phyloP scores from a whole-genome alignment of 2,329 filamentous ascomycete genomes.

The Leptographium flavum region DNA sequence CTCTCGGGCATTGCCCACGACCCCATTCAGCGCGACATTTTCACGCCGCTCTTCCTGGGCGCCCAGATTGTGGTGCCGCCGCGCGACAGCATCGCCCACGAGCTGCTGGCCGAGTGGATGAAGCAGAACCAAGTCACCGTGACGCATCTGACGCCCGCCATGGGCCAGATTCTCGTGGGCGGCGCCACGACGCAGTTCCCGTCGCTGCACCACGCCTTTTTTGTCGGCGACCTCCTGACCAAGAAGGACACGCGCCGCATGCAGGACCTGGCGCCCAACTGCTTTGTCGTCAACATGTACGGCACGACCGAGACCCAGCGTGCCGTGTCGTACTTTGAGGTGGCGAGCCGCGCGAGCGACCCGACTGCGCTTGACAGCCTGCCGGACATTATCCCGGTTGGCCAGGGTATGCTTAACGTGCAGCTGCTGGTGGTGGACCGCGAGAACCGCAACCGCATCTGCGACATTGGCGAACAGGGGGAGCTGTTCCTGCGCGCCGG shows the following conservation, averaged over 20 bases:
- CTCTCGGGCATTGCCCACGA: slow-evolving; percentile 75
- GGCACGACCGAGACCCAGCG: slow-evolving; percentile 77
- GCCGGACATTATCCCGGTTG: slow-evolving; percentile 64
- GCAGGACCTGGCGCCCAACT: slow-evolving; percentile 62
- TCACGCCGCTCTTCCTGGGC: slow-evolving; percentile 79
- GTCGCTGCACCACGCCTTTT: slow-evolving; percentile 66
- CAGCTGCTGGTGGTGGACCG: slow-evolving; percentile 75
- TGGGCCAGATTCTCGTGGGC: slow-evolving; percentile 90
- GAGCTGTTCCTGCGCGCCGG: slow-evolving; percentile 74
- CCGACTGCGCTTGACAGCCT: slow-evolving; percentile 32
- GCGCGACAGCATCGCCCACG: slow-evolving; percentile 73
- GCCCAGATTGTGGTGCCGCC: slow-evolving; percentile 66
- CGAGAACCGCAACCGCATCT: slow-evolving; percentile 50
- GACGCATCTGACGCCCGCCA: slow-evolving; percentile 84
- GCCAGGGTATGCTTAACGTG: slow-evolving; percentile 76
- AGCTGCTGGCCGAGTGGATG: slow-evolving; percentile 83
- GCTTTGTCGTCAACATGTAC: slow-evolving; percentile 71
- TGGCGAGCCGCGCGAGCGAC: slow-evolving; percentile 51
- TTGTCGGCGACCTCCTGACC: slow-evolving; percentile 81
- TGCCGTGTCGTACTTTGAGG: slow-evolving; percentile 70
- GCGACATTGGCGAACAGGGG: slow-evolving; percentile 66
- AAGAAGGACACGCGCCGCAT: slow-evolving; percentile 67
- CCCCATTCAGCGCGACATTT: slow-evolving; percentile 56
- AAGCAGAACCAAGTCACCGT: slow-evolving; percentile 57
- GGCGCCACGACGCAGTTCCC: slow-evolving; percentile 67